These are phyloP conservation scores for Monosporascus ibericus DNA, from an alignment of 2,329 filamentous ascomycete species.

Conservation along the genomic window DNA sequence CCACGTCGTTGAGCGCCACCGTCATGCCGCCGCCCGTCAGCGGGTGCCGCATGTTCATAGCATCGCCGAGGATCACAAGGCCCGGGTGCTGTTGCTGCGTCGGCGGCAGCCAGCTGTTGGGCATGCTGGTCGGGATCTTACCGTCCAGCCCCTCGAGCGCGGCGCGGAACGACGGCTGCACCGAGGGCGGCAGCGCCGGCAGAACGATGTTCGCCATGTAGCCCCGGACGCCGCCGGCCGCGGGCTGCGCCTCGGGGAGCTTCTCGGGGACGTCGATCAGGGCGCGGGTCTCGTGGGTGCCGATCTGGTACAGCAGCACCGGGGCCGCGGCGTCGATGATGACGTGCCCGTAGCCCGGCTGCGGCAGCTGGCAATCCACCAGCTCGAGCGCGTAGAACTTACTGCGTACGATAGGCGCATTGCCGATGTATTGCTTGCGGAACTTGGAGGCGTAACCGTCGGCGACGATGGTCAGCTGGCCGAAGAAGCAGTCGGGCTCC, in stretches of 20 bases:
- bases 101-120: conserved; percentile 88
- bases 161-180: conserved; percentile 66
- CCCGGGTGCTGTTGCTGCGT: conserved; percentile 63
- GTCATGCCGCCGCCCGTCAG: conserved; percentile 98
- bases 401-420: conserved; percentile 64
- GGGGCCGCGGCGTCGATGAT: conserved; percentile 71
- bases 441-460: conserved; percentile 94
- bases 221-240: conserved; percentile 74
- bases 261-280: conserved; percentile 82
- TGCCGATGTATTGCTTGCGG: conserved; percentile 68
- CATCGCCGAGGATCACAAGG: conserved; percentile 81
- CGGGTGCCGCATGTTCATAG: conserved; percentile 99
- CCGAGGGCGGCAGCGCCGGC: conserved; percentile 64
- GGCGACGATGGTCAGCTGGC: conserved; percentile 77
- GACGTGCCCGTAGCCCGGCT: conserved; percentile 76
- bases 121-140: conserved; percentile 77
- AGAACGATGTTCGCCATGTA: conserved; percentile 78
- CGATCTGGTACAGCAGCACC: conserved; percentile 93
- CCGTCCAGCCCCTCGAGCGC: conserved; percentile 65
- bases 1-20: conserved; percentile 88
- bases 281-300: conserved; percentile 84
- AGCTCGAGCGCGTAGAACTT: conserved; percentile 94
- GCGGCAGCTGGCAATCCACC: conserved; percentile 75
- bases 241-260: conserved; percentile 64
- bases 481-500: conserved; percentile 74